Base-by-base conservation (phyloP, 148 eudicot species). In the Hydrangea macrophylla region DNA sequence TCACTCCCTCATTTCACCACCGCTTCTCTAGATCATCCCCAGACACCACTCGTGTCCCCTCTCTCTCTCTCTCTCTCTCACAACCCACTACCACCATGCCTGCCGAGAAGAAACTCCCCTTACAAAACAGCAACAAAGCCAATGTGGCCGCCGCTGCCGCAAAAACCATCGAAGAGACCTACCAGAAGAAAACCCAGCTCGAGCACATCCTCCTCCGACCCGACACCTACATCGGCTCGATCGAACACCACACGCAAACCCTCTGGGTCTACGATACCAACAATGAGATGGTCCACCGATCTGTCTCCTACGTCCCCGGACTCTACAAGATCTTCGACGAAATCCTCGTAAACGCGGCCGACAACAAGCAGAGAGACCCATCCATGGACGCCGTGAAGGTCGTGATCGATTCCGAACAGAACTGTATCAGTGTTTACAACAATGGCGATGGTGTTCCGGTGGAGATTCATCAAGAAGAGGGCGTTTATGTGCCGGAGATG, bases 181-280 rank as follows among this genome's bases (percentile, higher is more conserved):
- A 94, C 93, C 96, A 94, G 77, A 91, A 94, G 57, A 94, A 94
- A 45, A 71, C 97, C 7, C 97, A 90, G 68, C 91, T 91, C 8
- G 97, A 94, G 37, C 96, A 94, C 92, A 94, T 94, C 85, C 79
- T 94, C n/a, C 91, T 94, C 62, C 85, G 99, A 5, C 99, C 99
- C 27, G 99, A 94, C 72, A 94, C 97, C 13, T 94, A 90, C 86
- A 68, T 94, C 61, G 99, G 99, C 32, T 94, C 99, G 18, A 57
- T 94, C 31, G 88, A 91, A 56, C 87, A 91, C 4, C 90, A 88
- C 81, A 81, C 81, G 0, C 88, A 89, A 48, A 30, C 75, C 3
- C 85, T 94, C 5, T 94, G 97, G 97, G 85, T 94, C 22, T 94
- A 77, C 82, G 82, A 80, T 20, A 2, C n/a, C n/a, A n/a, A 68